A percentile compares a stretch with the other conserved stretches of the same genome.
These are phyloP conservation scores for Camellia japonica DNA, from an alignment of 148 eudicot genomes.

Conservation along the genomic window DNA sequence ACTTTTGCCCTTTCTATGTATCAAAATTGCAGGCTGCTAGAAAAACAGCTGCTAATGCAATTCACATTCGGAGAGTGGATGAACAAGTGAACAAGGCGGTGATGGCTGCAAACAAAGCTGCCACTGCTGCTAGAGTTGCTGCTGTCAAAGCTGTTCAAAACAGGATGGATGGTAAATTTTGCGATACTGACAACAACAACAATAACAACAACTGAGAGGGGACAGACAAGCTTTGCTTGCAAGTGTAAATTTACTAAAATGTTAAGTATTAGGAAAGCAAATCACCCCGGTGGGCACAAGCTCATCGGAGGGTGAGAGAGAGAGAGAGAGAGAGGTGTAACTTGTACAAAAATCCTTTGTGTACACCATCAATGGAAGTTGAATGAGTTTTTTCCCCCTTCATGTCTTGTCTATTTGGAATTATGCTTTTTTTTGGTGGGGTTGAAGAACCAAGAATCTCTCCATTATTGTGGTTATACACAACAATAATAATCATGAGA, in stretches of 20 bases:
- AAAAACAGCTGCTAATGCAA: slow-evolving; percentile 71
- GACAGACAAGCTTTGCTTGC: slow-evolving; percentile 12
- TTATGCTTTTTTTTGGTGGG: slow-evolving; percentile 8
- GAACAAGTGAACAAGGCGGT: slow-evolving; percentile 78
- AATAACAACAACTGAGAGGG: not conserved
- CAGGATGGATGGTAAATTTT: slow-evolving; percentile 52
- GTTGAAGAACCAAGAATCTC: slow-evolving; percentile 11
- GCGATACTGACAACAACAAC: slow-evolving; percentile 36
- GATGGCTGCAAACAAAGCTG: slow-evolving; percentile 75
- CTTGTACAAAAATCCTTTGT: slow-evolving; percentile 35
- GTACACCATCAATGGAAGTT: slow-evolving; percentile 45
- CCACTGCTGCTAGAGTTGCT: slow-evolving; percentile 87
- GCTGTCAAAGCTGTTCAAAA: slow-evolving; percentile 89
- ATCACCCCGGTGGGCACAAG: slow-evolving; percentile 54
- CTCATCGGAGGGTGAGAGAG: slow-evolving; percentile 55
- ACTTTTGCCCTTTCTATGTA: too few relatives aligned
- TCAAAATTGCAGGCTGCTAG: slow-evolving; percentile 57
- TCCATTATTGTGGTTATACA: slow-evolving; percentile 13
- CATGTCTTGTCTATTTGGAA: not conserved
- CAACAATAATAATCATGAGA: slow-evolving; percentile 32
- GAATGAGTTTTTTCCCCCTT: slow-evolving; percentile 10
- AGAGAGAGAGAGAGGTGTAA: slow-evolving; percentile 26
- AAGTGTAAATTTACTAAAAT: slow-evolving; percentile 25
- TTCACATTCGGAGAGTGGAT: slow-evolving; percentile 54
- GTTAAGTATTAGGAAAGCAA: slow-evolving; percentile 7